A percentile compares a stretch with the other conserved stretches of the same genome.
Conservation (phyloP, 768 basidiomycete species). For the Amanita inopinata region DNA sequence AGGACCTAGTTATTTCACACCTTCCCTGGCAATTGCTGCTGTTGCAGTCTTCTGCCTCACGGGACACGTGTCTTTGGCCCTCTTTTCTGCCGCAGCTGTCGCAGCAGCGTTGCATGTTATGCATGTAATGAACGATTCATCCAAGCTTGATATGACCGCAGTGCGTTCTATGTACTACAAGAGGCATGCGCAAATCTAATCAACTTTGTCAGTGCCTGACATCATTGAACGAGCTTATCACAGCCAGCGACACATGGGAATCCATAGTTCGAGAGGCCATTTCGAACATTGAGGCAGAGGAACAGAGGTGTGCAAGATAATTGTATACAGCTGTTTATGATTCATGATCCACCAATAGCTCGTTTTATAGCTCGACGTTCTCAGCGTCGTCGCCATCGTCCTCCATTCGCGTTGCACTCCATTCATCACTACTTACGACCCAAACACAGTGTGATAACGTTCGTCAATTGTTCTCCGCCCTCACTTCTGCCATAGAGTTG, state of each 20-base stretch:
- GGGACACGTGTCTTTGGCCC: constrained; percentile 31
- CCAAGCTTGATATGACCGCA: constrained; percentile 41
- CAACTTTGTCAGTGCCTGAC: constrained; percentile 42
- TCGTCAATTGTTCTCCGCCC: constrained; percentile 66
- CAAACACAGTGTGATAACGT: constrained; percentile 78
- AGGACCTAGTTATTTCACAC: constrained; percentile 30
- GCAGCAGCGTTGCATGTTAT: constrained; percentile 29
- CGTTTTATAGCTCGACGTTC: constrained; percentile 30
- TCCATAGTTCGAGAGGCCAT: constrained; percentile 64
- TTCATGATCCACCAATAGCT: constrained; percentile 8
- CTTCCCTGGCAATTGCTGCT: constrained; percentile 29
- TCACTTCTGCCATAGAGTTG: constrained; percentile 63
- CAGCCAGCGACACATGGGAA: constrained; percentile 66
- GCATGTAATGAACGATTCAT: constrained; percentile 22
- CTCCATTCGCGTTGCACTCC: constrained; percentile 59
- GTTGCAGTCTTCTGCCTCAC: constrained; percentile 30
- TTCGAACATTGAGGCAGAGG: constrained; percentile 56
- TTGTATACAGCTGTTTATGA: constrained; percentile 3
- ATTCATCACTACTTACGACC: constrained; percentile 65
- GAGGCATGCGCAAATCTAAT: constrained; percentile 7
- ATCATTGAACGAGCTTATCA: constrained; percentile 56
- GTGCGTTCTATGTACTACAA: too few species aligned
- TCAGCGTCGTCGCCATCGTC: constrained; percentile 38
- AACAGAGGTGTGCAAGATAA: constrained; percentile 42
- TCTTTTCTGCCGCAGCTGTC: constrained; percentile 28